Base-by-base conservation (phyloP, 176 grass and related monocot species). In the Saccharum officinarum region DNA sequence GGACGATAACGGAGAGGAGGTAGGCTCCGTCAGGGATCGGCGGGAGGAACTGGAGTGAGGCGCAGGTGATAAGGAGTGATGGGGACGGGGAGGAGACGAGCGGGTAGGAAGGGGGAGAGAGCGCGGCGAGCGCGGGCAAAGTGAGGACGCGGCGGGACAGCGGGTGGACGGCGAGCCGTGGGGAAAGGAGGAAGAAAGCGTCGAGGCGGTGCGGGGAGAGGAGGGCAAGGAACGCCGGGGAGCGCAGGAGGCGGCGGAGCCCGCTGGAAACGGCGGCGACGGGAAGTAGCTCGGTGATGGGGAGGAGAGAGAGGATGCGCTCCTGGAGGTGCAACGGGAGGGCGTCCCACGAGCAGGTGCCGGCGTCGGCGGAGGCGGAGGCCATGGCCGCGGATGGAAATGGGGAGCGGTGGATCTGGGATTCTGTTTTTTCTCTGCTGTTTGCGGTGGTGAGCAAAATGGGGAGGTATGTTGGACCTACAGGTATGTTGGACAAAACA, bases 221-320 rank as follows among this genome's bases (percentile, higher is more conserved):
- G 23, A 94, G 76, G 80, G 79, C 20, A 59, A 77, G 83, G 80
- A 94, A 94, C 38, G 86, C 8, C 49, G 80, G 70, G 59, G 86
- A 88, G n/a, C 63, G 86, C 69, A 93, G 23, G 82, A 79, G 42
- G 61, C 39, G 16, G 62, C 63, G 92, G 57, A 86, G 77, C 10
- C 39, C n/a, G 26, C 88, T 78, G 60, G 91, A 93, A 67, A 42
- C 60, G 16, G 88, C 70, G 67, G 74, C 60, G 41, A 87, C 83
- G 62, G 45, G 60, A 69, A 88, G 17, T 15, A 93, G 88, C 7
- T 83, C 70, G 61, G 79, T 90, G 50, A 90, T 23, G 23, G 88
- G 92, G 15, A 93, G 79, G 50, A 78, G 82, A 37, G 85, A 66
- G 33, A 93, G 88, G 92, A 93, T 88, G 17, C 41, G 66, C 55